phyloP scores from a whole-genome alignment of 2,329 filamentous ascomycete genomes.

The Colletotrichum sp. region DNA sequence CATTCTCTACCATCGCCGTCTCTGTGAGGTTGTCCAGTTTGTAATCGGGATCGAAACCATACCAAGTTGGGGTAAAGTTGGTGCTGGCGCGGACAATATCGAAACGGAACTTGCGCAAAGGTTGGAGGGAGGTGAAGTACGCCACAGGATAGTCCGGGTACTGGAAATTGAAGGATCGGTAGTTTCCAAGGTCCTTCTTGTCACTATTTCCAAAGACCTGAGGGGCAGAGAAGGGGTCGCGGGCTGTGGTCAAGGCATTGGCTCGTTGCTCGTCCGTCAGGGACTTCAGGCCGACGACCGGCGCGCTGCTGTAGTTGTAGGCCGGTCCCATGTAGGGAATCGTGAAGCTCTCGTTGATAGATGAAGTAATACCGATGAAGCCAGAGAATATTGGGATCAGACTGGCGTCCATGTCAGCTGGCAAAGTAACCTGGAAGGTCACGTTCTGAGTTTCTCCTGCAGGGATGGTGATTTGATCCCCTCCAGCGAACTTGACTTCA shows the following conservation, averaged over 20 bases:
- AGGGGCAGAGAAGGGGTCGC: neutral
- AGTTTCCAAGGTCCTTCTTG: neutral
- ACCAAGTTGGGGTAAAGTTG: constrained; percentile 1
- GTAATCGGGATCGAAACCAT: neutral
- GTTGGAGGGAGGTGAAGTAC: neutral
- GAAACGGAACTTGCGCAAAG: neutral
- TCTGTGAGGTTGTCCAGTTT: neutral
- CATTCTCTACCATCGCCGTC: neutral
- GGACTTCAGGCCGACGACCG: constrained; percentile 28
- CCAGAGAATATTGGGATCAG: constrained; percentile 47
- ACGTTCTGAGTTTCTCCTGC: constrained; percentile 47
- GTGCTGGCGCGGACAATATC: constrained; percentile 3
- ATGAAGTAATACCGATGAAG: constrained; percentile 43
- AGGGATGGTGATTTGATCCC: constrained; percentile 44
- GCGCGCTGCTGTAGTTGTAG: constrained; percentile 37
- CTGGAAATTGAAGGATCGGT: neutral
- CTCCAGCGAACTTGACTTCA: constrained; percentile 45
- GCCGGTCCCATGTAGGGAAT: constrained; percentile 46
- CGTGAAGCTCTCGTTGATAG: constrained; percentile 31
- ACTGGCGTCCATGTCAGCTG: constrained; percentile 34
- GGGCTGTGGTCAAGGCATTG: neutral
- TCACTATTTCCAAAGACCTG: constrained; percentile 2
- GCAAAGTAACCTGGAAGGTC: constrained; percentile 47
- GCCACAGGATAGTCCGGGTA: constrained; percentile 1
- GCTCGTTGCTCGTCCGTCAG: neutral